These are phyloP conservation scores for Datura wrightii DNA, from an alignment of 257 asterid species.

Conservation along the genomic window DNA sequence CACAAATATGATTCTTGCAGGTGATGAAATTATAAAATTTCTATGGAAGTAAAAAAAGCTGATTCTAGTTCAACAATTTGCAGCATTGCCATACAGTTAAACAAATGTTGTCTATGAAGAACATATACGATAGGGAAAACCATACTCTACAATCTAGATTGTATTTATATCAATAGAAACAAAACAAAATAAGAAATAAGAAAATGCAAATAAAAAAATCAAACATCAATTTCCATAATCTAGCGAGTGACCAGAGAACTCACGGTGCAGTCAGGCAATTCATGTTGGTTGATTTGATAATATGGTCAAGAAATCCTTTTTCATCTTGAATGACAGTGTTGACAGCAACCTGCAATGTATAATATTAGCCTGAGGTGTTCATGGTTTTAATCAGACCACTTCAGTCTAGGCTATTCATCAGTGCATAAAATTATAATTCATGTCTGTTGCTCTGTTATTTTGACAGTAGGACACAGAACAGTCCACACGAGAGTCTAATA, in stretches of 20 bases:
- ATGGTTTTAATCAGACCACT: constrained; percentile 17
- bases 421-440: not conserved
- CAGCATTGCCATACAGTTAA: constrained; percentile 14
- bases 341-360: constrained; percentile 83
- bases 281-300: constrained; percentile 97
- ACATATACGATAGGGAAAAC: not conserved
- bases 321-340: constrained; percentile 85
- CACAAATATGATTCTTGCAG: constrained; percentile 1
- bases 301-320: constrained; percentile 93
- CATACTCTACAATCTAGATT: constrained; percentile 2
- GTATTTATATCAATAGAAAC: not conserved
- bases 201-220: not conserved
- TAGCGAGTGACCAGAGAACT: constrained; percentile 42
- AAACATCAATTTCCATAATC: constrained; percentile 6
- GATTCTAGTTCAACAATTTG: not conserved
- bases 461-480: not conserved
- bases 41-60: not conserved
- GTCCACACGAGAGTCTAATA: not conserved
- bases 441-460: not conserved
- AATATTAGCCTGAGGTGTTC: not conserved
- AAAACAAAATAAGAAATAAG: not conserved
- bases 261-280: constrained; percentile 90
- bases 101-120: not conserved
- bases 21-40: not conserved
- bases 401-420: not conserved